Evolutionary conservation across 768 basidiomycete genomes (phyloP).

Genomic region (Xerocomellus intermedius): DNA sequence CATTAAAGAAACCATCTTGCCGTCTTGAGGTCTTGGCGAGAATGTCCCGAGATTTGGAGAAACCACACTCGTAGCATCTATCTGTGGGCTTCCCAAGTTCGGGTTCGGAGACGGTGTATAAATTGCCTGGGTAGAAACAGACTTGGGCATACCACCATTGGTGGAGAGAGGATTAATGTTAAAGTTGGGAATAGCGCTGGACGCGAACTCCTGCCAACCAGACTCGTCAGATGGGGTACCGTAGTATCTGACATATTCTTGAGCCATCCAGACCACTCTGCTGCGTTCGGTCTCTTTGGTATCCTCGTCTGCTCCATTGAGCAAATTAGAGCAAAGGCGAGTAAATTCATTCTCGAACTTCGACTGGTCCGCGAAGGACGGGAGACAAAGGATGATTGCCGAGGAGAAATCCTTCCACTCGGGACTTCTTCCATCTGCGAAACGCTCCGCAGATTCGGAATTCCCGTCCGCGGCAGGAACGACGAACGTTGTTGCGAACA

Average conservation of each 20-base stretch:
- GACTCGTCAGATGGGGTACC: slow-evolving; percentile 48
- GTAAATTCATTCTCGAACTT: slow-evolving; percentile 71
- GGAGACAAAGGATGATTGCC: slow-evolving; percentile 59
- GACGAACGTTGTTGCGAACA: slow-evolving; percentile 72
- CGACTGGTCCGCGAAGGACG: slow-evolving; percentile 49
- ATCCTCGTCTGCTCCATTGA: slow-evolving; percentile 51
- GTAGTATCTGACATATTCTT: slow-evolving; percentile 62
- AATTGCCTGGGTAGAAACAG: slow-evolving; percentile 54
- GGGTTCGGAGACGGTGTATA: slow-evolving; percentile 49
- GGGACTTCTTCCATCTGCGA: slow-evolving; percentile 23
- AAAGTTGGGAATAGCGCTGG: slow-evolving; percentile 48
- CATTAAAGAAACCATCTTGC: slow-evolving; percentile 43
- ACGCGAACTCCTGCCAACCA: slow-evolving; percentile 59
- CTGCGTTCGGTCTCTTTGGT: slow-evolving; percentile 36
- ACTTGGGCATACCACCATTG: slow-evolving; percentile 37
- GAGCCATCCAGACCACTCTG: slow-evolving; percentile 63
- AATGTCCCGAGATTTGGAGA: slow-evolving; percentile 51
- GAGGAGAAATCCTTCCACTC: slow-evolving; percentile 66
- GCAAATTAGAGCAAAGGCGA: slow-evolving; percentile 62
- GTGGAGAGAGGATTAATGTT: slow-evolving; percentile 21
- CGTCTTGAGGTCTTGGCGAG: slow-evolving; percentile 52
- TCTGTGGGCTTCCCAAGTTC: slow-evolving; percentile 26
- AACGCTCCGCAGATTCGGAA: slow-evolving; percentile 17
- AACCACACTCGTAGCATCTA: slow-evolving; percentile 7
- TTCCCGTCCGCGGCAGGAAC: slow-evolving; percentile 16